These are phyloP conservation scores for Nannochloropsis salina DNA, from an alignment of 108 stramenopile species.

Conservation along the genomic window DNA sequence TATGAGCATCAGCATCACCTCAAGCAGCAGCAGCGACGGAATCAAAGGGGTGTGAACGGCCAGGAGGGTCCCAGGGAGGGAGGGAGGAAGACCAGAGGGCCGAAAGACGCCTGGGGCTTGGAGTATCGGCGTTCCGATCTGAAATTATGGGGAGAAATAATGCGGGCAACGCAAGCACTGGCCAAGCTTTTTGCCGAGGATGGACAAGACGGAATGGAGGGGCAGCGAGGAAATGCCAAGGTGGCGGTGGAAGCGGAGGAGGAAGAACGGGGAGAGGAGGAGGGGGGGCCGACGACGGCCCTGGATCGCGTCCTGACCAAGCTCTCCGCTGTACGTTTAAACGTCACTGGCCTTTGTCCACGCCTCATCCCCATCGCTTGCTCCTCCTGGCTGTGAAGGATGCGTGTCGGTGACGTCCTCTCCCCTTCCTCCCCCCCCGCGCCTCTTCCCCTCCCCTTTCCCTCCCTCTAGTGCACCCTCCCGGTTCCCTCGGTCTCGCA, in stretches of 20 bases:
- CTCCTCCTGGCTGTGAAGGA: neutral
- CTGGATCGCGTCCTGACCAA: neutral
- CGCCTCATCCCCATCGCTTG: neutral
- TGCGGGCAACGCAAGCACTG: neutral
- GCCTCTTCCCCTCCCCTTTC: neutral
- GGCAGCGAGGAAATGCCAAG: neutral
- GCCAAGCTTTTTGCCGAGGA: too few relatives aligned
- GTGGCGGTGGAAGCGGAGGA: neutral
- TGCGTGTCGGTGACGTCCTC: neutral
- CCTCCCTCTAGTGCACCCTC: neutral
- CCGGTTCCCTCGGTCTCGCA: neutral
- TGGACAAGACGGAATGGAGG: neutral
- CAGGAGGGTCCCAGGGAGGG: neutral
- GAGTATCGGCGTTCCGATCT: neutral
- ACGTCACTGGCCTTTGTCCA: neutral
- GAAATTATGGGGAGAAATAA: neutral
- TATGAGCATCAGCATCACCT: neutral
- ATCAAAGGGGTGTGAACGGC: neutral
- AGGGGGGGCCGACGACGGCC: neutral
- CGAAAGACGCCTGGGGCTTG: neutral
- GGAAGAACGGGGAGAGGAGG: neutral
- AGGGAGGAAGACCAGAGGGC: neutral
- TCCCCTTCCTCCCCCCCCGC: neutral
- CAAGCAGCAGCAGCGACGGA: neutral
- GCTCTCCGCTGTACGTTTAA: neutral